These are phyloP conservation scores for Pinus taeda DNA, from an alignment of 75 land plant species.

Conservation along the genomic window DNA sequence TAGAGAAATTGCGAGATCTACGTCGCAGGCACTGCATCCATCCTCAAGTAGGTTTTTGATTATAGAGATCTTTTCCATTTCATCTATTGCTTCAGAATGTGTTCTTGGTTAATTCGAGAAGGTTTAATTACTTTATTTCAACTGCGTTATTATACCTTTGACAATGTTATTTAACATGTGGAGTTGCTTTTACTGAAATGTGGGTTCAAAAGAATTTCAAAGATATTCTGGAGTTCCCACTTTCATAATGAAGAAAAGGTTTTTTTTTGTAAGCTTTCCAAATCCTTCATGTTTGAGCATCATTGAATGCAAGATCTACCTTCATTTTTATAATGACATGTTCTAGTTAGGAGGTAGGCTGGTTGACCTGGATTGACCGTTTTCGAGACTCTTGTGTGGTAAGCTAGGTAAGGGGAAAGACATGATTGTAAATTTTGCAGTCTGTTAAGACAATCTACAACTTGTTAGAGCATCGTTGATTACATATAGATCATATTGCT, in stretches of 20 bases:
- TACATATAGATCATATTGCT: not conserved
- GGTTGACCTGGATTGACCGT: not conserved
- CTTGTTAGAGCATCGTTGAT: not conserved
- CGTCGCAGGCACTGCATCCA: constrained; percentile 48
- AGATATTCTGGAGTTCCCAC: not conserved
- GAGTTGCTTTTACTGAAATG: not conserved
- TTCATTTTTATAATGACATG: not conserved
- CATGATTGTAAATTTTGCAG: not conserved
- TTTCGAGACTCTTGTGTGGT: not conserved
- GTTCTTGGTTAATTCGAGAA: not conserved
- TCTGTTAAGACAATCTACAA: not conserved
- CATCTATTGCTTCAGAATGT: not conserved
- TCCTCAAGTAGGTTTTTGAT: not conserved
- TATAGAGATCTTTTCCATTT: not conserved
- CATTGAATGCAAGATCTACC: too few species aligned
- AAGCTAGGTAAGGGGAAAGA: not conserved
- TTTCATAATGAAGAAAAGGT: not conserved
- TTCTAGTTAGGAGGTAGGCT: too few species aligned
- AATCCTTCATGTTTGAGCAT: not conserved
- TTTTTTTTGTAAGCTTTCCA: not conserved
- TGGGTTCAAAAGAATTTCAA: not conserved
- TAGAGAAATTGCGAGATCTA: constrained; percentile 27
- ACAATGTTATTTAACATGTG: not conserved
- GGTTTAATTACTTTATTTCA: not conserved
- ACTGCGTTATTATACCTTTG: not conserved